Evolutionary conservation across 345 rosid species (phyloP), one percentile per base, ranked within the genome.

Genomic region (Eucalyptus pumila): DNA sequence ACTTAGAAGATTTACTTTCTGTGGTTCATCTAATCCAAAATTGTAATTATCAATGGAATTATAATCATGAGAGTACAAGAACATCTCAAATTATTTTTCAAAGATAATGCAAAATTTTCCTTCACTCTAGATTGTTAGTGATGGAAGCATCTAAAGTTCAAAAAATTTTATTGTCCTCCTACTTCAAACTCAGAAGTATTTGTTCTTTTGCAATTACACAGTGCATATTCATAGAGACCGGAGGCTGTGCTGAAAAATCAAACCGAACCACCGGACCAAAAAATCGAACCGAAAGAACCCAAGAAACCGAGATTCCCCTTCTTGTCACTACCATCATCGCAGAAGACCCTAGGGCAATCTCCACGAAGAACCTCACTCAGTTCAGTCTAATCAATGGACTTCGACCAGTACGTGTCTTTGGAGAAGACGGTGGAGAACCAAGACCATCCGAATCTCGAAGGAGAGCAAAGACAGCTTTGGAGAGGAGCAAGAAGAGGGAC

Each of bases 351-450:
- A n/a, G 21, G 76, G 21, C 86, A 47, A 81, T 23, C 30, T 81
- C 49, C 17, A 47, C 2, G 49, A 47, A 37, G 47, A 80, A 37
- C 86, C 47, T 80, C 14, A 14, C 69, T 62, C 34, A 89, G 24
- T 23, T 65, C 17, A 45, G 19, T 45, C 87, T 85, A 56, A 54
- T 65, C 81, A 62, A 95, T 95, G 99, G 97, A 94, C 15, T 96
- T 97, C 90, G 98, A 97, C 95, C 95, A 94, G 93, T 93, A 94
- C 93, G 97, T 96, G 90, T 95, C 96, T 88, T 93, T 96, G 87
- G 99, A 97, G 95, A 95, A 96, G 92, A 93, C 96, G 34, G 99
- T 94, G 49, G 98, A 90, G 85, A 88, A 86, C 87, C 92, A 52
- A 67, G 92, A 92, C 54, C 72, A 45, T 85, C 90, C 91, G 92